Evolutionary conservation across 805 yeast genomes (phyloP).

Genomic region (Yarrowia bubula): DNA sequence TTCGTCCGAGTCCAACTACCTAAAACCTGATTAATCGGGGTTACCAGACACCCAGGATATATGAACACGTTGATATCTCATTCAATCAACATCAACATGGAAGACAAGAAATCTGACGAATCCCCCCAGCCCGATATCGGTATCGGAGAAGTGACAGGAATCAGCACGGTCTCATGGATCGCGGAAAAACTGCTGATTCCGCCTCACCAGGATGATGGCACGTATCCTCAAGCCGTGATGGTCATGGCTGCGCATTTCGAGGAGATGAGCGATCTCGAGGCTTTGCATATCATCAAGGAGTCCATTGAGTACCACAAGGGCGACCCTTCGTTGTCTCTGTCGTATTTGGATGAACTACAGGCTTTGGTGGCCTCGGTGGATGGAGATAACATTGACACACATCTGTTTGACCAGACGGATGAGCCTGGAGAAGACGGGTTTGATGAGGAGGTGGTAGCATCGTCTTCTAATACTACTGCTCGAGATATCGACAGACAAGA

Average conservation of each 20-base stretch:
- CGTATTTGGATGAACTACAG: neutral
- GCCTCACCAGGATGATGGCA: neutral
- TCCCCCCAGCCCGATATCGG: neutral
- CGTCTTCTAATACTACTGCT: neutral
- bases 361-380: neutral
- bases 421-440: neutral
- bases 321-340: neutral
- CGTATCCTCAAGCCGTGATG: constrained; percentile 31
- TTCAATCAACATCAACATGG: neutral
- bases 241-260: constrained; percentile 47
- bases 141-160: neutral
- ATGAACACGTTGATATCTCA: neutral
- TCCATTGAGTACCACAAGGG: constrained; percentile 5
- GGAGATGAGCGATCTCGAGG: constrained; percentile 41
- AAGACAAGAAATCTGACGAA: neutral
- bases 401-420: neutral
- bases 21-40: neutral
- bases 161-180: neutral
- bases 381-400: neutral
- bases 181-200: constrained; percentile 16
- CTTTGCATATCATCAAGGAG: constrained; percentile 31
- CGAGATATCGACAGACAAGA: neutral
- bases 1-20: neutral
- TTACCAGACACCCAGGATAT: neutral
- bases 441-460: neutral